phyloP scores from a whole-genome alignment of 495 filamentous ascomycete genomes.

The Daldinia vernicosa region DNA sequence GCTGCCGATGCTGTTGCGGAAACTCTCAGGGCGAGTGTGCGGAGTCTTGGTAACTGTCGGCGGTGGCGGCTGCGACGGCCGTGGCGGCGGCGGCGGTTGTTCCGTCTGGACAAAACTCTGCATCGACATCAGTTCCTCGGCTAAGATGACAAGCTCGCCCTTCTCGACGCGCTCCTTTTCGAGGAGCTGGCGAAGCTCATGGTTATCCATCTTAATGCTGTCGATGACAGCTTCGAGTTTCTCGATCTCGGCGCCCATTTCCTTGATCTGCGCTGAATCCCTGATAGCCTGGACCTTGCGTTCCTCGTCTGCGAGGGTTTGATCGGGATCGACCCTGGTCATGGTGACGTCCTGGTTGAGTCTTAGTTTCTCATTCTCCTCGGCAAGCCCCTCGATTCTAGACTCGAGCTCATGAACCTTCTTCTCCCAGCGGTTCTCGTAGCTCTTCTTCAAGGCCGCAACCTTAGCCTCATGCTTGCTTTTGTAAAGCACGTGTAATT shows the following conservation, averaged over 20 bases:
- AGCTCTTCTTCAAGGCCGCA: slow-evolving; percentile 91
- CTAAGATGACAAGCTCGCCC: slow-evolving; percentile 88
- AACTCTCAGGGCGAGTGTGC: slow-evolving; percentile 26
- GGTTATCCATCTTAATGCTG: slow-evolving; percentile 71
- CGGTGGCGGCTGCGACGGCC: slow-evolving; percentile 14
- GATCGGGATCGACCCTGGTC: slow-evolving; percentile 64
- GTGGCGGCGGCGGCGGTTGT: slow-evolving; percentile 8
- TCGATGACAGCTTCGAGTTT: slow-evolving; percentile 74
- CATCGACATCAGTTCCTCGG: slow-evolving; percentile 86
- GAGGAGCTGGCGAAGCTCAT: slow-evolving; percentile 68
- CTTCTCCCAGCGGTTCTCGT: slow-evolving; percentile 89
- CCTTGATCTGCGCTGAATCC: slow-evolving; percentile 62
- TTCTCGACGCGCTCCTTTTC: slow-evolving; percentile 89
- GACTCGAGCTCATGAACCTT: slow-evolving; percentile 77
- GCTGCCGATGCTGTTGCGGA: slow-evolving; percentile 39
- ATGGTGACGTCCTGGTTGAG: slow-evolving; percentile 70
- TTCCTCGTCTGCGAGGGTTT: slow-evolving; percentile 57
- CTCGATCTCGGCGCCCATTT: slow-evolving; percentile 72
- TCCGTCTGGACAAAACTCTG: slow-evolving; percentile 46
- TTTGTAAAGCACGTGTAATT: slow-evolving; percentile 94
- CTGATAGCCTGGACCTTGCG: slow-evolving; percentile 59
- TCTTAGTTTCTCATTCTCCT: slow-evolving; percentile 78
- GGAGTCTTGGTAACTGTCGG: slow-evolving; percentile 25
- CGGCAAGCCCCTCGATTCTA: slow-evolving; percentile 69
- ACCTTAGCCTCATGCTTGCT: slow-evolving; percentile 96